These are phyloP conservation scores for Petunia hybrid DNA, from an alignment of 305 asterid genomes.

Conservation along the genomic window DNA sequence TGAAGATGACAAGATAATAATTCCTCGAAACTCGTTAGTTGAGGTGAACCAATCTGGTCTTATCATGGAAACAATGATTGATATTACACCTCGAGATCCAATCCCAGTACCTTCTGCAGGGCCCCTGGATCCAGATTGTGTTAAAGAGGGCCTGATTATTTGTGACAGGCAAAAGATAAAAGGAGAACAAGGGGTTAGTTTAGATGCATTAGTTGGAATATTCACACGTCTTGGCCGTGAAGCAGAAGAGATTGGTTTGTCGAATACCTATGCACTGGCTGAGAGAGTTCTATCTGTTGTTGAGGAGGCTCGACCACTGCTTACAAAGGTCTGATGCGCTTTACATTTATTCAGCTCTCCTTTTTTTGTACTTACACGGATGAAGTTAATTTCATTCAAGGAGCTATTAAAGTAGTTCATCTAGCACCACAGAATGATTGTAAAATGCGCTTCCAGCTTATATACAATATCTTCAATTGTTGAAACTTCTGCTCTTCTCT, in stretches of 20 bases:
- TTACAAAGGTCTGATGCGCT: constrained; percentile 72
- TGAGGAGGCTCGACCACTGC: constrained; percentile 88
- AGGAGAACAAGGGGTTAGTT: constrained; percentile 92
- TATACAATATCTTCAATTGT: background rate
- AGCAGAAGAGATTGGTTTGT: constrained; percentile 81
- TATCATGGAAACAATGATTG: constrained; percentile 98
- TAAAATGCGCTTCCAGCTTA: background rate
- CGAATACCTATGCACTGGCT: constrained; percentile 75
- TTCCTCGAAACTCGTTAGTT: constrained; percentile 85
- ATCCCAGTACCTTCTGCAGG: constrained; percentile 81
- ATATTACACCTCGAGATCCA: constrained; percentile 87
- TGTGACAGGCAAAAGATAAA: constrained; percentile 89
- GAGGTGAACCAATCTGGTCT: constrained; percentile 99
- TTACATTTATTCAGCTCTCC: constrained; percentile 18
- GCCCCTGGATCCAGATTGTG: constrained; percentile 76
- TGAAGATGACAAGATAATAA: constrained; percentile 84
- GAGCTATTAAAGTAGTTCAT: background rate
- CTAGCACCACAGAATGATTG: background rate
- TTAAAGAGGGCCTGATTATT: constrained; percentile 80
- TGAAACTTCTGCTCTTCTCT: background rate
- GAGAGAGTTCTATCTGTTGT: constrained; percentile 74
- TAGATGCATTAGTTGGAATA: constrained; percentile 95
- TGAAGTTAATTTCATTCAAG: background rate
- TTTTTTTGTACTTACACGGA: background rate
- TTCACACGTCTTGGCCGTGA: constrained; percentile 97